Base-by-base conservation (phyloP, 1,284 basidiomycete species). In the Pseudozyma hubeiensis region DNA sequence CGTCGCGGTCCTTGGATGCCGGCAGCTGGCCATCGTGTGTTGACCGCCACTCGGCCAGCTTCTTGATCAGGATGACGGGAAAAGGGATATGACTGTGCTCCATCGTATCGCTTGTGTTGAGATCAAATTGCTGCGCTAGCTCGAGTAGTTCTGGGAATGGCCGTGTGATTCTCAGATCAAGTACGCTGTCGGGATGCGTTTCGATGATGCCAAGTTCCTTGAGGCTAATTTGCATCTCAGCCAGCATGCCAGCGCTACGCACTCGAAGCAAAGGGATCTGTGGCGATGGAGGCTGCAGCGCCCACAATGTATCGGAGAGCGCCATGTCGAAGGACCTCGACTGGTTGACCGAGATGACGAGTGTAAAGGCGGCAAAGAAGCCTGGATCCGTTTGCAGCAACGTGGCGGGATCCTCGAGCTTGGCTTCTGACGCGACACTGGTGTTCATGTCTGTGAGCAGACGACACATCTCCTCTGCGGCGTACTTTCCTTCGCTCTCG, bases 391-490 rank as follows among this genome's bases (percentile, higher is more conserved):
- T 87, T 30, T 87, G 86, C 45, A 95, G 85, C 4, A 94, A 31
- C 4, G 53, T 39, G 3, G 53, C 53, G 3, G 70, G 53, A 35
- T 52, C 61, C 57, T 89, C 86, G 16, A 88, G 86, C 71, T 91
- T 88, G 1, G 92, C 90, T 53, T 87, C 84, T 3, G 93, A 92
- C 48, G 90, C 87, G 4, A 97, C 95, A 59, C 90, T 88, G 3
- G 93, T 91, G 85, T 98, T 99, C 57, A 99, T 88, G 86, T 98
- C 96, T 14, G 87, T 84, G 5, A 99, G 87, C 46, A 92, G 88
- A 53, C 89, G 88, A 16, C 92, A 91, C 5, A 91, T 90, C 84
- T 97, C 93, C 59, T 89, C 84, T 0, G 94, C 94, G 47, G 93
- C 90, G 53, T 88, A 87, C 82, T 90, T 91, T 9, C 93, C 94